A percentile compares a stretch with the other conserved stretches of the same genome.
Conservation (phyloP, 2,329 filamentous ascomycete species). For the Ilyonectria mors-panacis region DNA sequence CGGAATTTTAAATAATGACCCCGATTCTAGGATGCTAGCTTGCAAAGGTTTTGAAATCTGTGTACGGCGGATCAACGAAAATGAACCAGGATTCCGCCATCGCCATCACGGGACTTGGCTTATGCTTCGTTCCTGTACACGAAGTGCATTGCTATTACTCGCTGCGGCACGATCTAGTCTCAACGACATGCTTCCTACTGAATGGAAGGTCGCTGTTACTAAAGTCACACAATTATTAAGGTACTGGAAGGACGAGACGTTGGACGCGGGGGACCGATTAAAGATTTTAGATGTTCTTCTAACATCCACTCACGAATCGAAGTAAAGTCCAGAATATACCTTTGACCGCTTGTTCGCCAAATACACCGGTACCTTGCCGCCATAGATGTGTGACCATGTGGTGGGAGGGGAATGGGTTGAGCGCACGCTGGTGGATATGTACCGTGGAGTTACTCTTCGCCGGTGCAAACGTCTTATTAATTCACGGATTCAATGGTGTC, state of each 20-base stretch:
- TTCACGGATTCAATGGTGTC: too few species aligned
- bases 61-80: constrained; percentile 1
- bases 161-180: constrained; percentile 4
- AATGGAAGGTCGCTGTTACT: background rate
- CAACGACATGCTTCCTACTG: background rate
- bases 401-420: too few species aligned
- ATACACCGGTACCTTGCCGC: too few species aligned
- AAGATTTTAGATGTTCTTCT: background rate
- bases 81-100: constrained; percentile 4
- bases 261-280: background rate
- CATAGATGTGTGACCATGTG: too few species aligned
- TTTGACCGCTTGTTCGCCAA: too few species aligned
- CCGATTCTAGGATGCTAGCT: background rate
- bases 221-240: background rate
- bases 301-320: background rate
- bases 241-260: background rate
- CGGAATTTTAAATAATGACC: background rate
- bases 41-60: constrained; percentile 6
- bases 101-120: constrained; percentile 19
- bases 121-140: constrained; percentile 14
- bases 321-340: background rate
- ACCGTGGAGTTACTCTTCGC: too few species aligned
- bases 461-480: too few species aligned
- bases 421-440: too few species aligned
- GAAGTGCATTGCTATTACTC: constrained; percentile 11